phyloP scores from a whole-genome alignment of 2,329 filamentous ascomycete genomes.

The Ophiostoma sp. region DNA sequence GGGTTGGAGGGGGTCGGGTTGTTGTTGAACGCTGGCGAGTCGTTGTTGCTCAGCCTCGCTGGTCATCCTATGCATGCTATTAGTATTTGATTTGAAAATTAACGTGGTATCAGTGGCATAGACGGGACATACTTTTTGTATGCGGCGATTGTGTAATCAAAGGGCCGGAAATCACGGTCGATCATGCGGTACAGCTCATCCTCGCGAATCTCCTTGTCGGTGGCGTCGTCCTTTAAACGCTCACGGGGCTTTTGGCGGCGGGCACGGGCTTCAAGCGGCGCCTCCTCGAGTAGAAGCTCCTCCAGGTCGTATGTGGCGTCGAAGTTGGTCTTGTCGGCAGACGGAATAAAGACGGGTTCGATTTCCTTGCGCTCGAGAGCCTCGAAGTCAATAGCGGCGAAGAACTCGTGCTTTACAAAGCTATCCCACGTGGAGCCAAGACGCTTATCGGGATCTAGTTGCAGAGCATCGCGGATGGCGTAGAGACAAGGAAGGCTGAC shows the following conservation, averaged over 20 bases:
- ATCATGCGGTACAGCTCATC: constrained; percentile 94
- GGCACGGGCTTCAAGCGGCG: constrained; percentile 85
- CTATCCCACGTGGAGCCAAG: constrained; percentile 83
- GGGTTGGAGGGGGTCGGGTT: constrained; percentile 28
- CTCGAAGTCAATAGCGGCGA: constrained; percentile 76
- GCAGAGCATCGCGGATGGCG: constrained; percentile 77
- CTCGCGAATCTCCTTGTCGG: constrained; percentile 87
- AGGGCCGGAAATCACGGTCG: constrained; percentile 86
- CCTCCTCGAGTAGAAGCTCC: constrained; percentile 87
- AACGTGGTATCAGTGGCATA: background rate
- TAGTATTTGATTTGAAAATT: background rate
- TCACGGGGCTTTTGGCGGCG: constrained; percentile 90
- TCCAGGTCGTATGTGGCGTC: constrained; percentile 97
- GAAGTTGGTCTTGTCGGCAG: constrained; percentile 97
- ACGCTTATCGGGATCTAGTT: constrained; percentile 71
- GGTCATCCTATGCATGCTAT: constrained; percentile 24
- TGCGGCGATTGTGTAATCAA: constrained; percentile 83
- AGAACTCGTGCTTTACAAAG: constrained; percentile 86
- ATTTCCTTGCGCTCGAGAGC: constrained; percentile 81
- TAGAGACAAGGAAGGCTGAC: constrained; percentile 85
- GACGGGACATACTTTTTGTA: constrained; percentile 60
- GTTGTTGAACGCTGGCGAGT: constrained; percentile 11
- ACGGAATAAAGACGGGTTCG: constrained; percentile 85
- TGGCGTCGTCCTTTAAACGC: constrained; percentile 86
- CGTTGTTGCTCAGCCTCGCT: constrained; percentile 29